Base-by-base conservation (phyloP, 1,284 basidiomycete species). In the Agroathelia rolfsii region DNA sequence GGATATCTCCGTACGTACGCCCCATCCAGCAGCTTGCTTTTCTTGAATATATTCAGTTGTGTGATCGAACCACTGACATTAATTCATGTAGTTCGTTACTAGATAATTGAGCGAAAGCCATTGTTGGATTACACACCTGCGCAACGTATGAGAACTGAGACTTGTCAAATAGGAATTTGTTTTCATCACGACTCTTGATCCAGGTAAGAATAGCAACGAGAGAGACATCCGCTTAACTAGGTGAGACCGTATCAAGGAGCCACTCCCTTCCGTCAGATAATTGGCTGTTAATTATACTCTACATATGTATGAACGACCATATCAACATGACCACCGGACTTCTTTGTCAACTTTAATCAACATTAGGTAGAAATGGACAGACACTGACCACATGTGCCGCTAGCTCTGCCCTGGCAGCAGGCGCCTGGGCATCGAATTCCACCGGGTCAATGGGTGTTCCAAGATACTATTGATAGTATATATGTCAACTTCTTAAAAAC, bases 241-340 rank as follows among this genome's bases (percentile, higher is more conserved):
- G 69, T 0, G 49, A 35, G 32, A 62, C 61, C 0, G 73, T 72
- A 41, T 73, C 63, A 37, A 74, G 62, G 5, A 74, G 49, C 71
- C 72, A 77, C 45, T 69, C 63, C 3, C 73, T 62, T n/a, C 58
- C 67, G 45, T 74, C 71, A 2, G 49, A 48, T 12, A 76, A 55
- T 41, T 74, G 70, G 39, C 70, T 61, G 41, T 76, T 68, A 5
- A 71, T 26, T 9, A 71, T 45, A 5, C 51, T 42, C 69, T 74
- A 30, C 4, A 28, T 16, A n/a, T n/a, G n/a, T n/a, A n/a, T n/a
- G n/a, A n/a, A n/a, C n/a, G n/a, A n/a, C n/a, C n/a, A n/a, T n/a
- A n/a, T n/a, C n/a, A n/a, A n/a, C n/a, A n/a, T n/a, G n/a, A n/a
- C n/a, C n/a, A n/a, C n/a, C n/a, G n/a, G n/a, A n/a, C n/a, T 21